Conservation (phyloP, 2,329 filamentous ascomycete genomes). For the Podosphaera aphanis region DNA sequence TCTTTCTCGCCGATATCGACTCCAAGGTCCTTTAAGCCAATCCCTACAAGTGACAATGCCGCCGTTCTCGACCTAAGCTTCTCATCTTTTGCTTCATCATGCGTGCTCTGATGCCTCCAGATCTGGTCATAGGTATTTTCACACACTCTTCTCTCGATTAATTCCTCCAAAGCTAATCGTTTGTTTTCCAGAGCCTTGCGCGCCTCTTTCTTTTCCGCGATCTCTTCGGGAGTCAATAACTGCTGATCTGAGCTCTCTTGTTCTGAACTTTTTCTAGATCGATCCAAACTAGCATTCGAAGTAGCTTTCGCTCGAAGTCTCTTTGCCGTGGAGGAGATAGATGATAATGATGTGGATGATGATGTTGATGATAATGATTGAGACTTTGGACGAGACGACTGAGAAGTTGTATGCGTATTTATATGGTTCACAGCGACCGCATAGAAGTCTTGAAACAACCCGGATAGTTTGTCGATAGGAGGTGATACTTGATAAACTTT, state of each 20-base stretch:
- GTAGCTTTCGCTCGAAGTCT: constrained; percentile 31
- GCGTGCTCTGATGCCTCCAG: constrained; percentile 72
- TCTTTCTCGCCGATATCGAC: constrained; percentile 41
- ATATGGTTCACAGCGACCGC: constrained; percentile 58
- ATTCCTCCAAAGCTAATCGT: constrained; percentile 58
- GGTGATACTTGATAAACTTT: constrained; percentile 71
- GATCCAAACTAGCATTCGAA: constrained; percentile 29
- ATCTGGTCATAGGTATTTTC: constrained; percentile 71
- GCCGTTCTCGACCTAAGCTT: constrained; percentile 87
- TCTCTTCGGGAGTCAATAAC: constrained; percentile 76
- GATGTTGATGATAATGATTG: constrained; percentile 35
- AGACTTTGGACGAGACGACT: constrained; percentile 52
- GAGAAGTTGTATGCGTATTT: constrained; percentile 59
- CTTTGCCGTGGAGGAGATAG: constrained; percentile 31
- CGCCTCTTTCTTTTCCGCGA: constrained; percentile 55
- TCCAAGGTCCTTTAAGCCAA: constrained; percentile 65
- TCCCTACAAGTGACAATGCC: constrained; percentile 72
- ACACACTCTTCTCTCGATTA: constrained; percentile 66
- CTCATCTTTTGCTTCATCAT: constrained; percentile 87
- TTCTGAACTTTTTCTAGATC: constrained; percentile 20
- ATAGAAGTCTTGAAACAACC: constrained; percentile 93
- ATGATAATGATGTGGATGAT: constrained; percentile 28
- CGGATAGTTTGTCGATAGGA: constrained; percentile 57
- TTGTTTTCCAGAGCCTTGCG: constrained; percentile 60
- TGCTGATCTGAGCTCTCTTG: constrained; percentile 34